Base-by-base conservation (phyloP, 495 filamentous ascomycete species). In the Podospora fimiseda region DNA sequence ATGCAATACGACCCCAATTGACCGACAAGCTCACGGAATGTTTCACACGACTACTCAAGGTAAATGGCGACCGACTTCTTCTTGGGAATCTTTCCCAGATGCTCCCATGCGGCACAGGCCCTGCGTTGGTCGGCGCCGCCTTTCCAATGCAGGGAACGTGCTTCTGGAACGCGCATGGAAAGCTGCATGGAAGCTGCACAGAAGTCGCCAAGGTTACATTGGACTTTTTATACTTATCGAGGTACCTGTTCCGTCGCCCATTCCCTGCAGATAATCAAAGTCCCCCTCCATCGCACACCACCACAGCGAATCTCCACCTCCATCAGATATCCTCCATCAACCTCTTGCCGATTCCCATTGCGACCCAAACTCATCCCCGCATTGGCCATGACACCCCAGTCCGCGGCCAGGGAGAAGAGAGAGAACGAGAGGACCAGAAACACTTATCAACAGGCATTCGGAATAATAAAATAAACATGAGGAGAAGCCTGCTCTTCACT, bases 171-270 rank as follows among this genome's bases (percentile, higher is more conserved):
- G 43, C 43, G 49, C 49, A 43, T 43, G 37, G 38, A 46, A n/a
- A 50, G 27, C 22, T 50, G 44, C 55, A 40, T 49, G 44, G 49
- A 57, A 49, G 49, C 43, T 43, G 24, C 30, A 41, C 24, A 50
- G 46, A 57, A 57, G 49, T 38, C 30, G 23, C 33, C 50, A 21
- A 20, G 1, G 43, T 23, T 52, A 38, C 55, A 51, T 58, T n/a
- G 8, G 47, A 53, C 42, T 53, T 58, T 58, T 58, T 58, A 53
- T 51, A 58, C 56, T 54, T 58, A 58, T 13, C 0, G 30, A n/a
- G 50, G 39, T 48, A 58, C 55, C 44, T 43, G 24, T 13, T 18
- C 36, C 40, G 11, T 24, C 13, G 13, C 11, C 20, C 9, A 8
- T 2, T 47, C 21, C 4, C 22, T 18, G 2, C 9, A 41, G 5